These are phyloP conservation scores for Leccinum pellstonianum DNA, from an alignment of 768 basidiomycete genomes.

Conservation along the genomic window DNA sequence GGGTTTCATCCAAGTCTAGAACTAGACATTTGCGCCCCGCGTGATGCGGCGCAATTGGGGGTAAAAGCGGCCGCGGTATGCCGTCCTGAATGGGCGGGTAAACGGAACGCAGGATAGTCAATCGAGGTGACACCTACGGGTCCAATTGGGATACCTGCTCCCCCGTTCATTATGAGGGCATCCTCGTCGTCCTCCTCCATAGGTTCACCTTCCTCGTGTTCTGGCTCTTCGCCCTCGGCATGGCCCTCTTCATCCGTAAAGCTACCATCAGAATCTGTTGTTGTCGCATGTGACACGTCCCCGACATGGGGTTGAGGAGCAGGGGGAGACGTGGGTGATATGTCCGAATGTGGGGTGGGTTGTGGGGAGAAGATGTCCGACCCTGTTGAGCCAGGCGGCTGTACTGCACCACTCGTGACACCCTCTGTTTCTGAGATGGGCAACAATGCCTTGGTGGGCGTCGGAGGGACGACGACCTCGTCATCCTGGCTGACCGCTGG, in stretches of 20 bases:
- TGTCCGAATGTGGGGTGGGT: conserved; percentile 23
- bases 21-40: conserved; percentile 93
- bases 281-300: conserved; percentile 32
- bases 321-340: conserved; percentile 23
- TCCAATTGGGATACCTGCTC: conserved; percentile 92
- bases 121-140: conserved; percentile 57
- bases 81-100: conserved; percentile 62
- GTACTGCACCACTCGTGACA: conserved; percentile 88
- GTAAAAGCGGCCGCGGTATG: conserved; percentile 80
- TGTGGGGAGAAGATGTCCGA: conserved; percentile 32
- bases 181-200: conserved; percentile 87
- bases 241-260: conserved; percentile 65
- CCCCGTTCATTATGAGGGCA: conserved; percentile 83
- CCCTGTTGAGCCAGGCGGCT: conserved; percentile 83
- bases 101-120: conserved; percentile 1
- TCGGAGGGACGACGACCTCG: conserved; percentile 46
- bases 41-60: conserved; percentile 77
- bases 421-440: conserved; percentile 81
- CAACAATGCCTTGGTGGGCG: conserved; percentile 43
- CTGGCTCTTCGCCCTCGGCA: conserved; percentile 68
- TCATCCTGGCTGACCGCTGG: conserved; percentile 28
- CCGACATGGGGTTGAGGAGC: conserved; percentile 29
- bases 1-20: conserved; percentile 94
- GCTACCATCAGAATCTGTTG: conserved; percentile 36
- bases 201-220: conserved; percentile 57